phyloP scores from a whole-genome alignment of 2,329 filamentous ascomycete genomes.

The Verticillium albo-atrum region DNA sequence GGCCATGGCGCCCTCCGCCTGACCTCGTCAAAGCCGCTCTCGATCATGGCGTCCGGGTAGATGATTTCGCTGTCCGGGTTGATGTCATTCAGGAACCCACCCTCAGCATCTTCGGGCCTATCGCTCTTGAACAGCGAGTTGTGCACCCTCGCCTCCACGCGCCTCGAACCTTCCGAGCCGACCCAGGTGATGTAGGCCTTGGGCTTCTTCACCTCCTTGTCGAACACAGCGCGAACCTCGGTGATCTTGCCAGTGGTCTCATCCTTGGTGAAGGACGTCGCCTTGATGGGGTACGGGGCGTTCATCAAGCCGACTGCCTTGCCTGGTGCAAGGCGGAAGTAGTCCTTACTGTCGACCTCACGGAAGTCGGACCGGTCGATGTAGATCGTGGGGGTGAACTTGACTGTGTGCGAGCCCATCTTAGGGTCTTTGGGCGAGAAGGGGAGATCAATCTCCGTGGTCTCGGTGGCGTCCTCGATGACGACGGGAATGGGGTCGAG shows the following conservation, averaged over 20 bases:
- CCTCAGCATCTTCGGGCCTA: constrained; percentile 71
- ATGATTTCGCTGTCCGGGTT: constrained; percentile 80
- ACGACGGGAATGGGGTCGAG: constrained; percentile 79
- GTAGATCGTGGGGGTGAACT: constrained; percentile 73
- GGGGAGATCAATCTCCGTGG: constrained; percentile 60
- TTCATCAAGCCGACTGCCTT: constrained; percentile 74
- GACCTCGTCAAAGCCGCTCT: constrained; percentile 79
- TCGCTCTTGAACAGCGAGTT: constrained; percentile 83
- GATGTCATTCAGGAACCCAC: constrained; percentile 78
- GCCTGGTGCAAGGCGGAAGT: constrained; percentile 75
- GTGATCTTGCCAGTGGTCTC: constrained; percentile 58
- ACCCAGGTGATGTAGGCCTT: constrained; percentile 94
- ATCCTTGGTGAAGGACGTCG: constrained; percentile 66
- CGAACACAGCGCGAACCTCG: constrained; percentile 58
- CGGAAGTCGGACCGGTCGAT: constrained; percentile 82
- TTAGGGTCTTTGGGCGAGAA: constrained; percentile 78
- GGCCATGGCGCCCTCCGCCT: constrained; percentile 73
- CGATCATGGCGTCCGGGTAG: constrained; percentile 74
- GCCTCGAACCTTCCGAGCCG: constrained; percentile 56
- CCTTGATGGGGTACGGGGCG: constrained; percentile 66
- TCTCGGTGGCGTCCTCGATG: constrained; percentile 72
- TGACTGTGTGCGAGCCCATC: constrained; percentile 56
- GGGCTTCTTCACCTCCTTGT: constrained; percentile 66
- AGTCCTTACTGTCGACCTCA: constrained; percentile 68
- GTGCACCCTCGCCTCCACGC: constrained; percentile 73